phyloP scores from a whole-genome alignment of 108 stramenopile species.

The Skeletonema costatum region DNA sequence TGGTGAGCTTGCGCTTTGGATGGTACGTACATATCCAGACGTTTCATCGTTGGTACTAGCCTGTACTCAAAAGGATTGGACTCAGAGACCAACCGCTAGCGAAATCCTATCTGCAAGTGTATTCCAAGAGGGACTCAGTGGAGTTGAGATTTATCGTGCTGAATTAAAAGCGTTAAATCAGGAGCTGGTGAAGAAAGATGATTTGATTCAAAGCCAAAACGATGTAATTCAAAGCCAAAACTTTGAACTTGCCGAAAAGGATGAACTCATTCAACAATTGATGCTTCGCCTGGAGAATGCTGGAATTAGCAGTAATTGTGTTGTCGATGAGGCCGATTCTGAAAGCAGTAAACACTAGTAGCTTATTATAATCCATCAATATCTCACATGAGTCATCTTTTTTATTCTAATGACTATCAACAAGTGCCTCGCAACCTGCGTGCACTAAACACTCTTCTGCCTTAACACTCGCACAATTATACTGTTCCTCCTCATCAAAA shows the following conservation, averaged over 20 bases:
- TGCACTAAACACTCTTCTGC: neutral
- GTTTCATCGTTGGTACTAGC: slow-evolving; percentile 58
- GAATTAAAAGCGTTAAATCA: slow-evolving; percentile 37
- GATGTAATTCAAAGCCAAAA: slow-evolving; percentile 13
- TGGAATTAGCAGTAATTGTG: neutral
- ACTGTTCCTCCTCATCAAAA: neutral
- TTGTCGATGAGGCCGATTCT: neutral
- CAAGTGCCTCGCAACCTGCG: neutral
- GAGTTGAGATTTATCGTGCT: slow-evolving; percentile 27
- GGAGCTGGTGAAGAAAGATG: slow-evolving; percentile 32
- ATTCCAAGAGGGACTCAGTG: slow-evolving; percentile 39
- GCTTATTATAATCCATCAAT: too few relatives aligned
- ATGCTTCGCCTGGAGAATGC: slow-evolving; percentile 29
- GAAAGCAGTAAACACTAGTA: neutral
- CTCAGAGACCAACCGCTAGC: slow-evolving; percentile 62
- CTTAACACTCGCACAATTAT: neutral
- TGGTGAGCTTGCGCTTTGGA: slow-evolving; percentile 51
- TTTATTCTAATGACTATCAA: neutral
- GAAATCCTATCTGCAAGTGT: slow-evolving; percentile 39
- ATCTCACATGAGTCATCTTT: neutral
- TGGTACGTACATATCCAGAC: slow-evolving; percentile 56
- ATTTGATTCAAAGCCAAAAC: slow-evolving; percentile 28
- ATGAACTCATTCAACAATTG: slow-evolving; percentile 36
- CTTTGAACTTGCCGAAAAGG: slow-evolving; percentile 37
- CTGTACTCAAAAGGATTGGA: slow-evolving; percentile 65